Evolutionary conservation across 78 protist species (phyloP).

Genomic region (Dictyostelium capitatum): DNA sequence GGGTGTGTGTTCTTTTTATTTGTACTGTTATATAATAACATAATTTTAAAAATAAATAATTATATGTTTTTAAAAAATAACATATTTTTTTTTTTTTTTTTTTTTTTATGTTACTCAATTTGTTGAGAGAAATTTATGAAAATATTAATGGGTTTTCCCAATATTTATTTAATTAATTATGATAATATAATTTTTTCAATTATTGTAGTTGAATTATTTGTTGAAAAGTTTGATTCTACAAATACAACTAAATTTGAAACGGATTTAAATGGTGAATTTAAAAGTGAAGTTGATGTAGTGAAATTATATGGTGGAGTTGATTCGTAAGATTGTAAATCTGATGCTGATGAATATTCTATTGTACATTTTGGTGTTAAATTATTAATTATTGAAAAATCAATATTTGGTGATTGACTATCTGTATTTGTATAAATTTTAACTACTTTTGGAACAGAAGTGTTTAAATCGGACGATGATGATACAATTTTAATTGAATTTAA

Average conservation of each 20-base stretch:
- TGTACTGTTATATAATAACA: too few species aligned
- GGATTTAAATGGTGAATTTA: background rate
- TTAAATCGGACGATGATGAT: background rate
- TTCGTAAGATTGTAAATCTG: background rate
- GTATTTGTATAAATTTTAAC: slow-evolving; percentile 23
- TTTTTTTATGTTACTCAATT: too few species aligned
- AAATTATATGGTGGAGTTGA: background rate
- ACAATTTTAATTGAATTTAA: background rate
- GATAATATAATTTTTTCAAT: slow-evolving; percentile 11
- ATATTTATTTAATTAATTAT: background rate
- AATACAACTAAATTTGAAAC: background rate
- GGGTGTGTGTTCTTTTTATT: too few species aligned
- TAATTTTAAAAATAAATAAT: too few species aligned
- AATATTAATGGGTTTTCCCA: too few species aligned
- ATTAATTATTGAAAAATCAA: slow-evolving; percentile 7
- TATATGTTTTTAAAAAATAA: too few species aligned
- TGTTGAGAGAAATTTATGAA: too few species aligned
- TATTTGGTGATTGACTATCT: background rate
- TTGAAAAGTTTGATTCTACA: background rate
- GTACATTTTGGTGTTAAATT: background rate
- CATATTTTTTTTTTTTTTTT: too few species aligned
- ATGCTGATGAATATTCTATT: background rate
- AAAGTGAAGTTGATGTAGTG: too few species aligned
- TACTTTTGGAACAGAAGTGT: background rate
- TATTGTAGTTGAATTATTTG: background rate